Base-by-base conservation (phyloP, 2,329 filamentous ascomycete species). In the Nakataea oryzae region DNA sequence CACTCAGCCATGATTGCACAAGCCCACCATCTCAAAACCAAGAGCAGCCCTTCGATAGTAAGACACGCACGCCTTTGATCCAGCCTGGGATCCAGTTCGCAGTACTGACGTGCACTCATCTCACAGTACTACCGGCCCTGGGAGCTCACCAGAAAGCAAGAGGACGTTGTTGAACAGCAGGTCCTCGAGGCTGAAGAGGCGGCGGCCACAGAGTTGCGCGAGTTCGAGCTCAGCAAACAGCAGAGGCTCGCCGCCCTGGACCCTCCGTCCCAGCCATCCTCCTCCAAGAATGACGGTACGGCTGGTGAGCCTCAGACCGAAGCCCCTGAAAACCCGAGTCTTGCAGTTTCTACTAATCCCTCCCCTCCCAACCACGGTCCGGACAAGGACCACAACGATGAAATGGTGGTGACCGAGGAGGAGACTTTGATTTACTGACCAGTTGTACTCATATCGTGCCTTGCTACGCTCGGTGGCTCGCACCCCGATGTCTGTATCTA, bases 391-490 rank as follows among this genome's bases (percentile, higher is more conserved):
- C 71, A 82, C 67, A 81, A 89, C 64, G 89, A 93, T 69, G 86
- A 91, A 65, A 81, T 96, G 66, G 86, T 95, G 61, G 89, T 91
- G 73, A 90, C 88, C 62, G 90, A 91, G 64, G 92, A 97, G 76
- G 92, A 96, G 70, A 92, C 88, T 68, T 91, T 96, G 61, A 93
- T 96, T 64, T 96, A 96, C 77, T 96, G 78, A 82, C 14, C 17
- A 17, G 32, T n/a, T 13, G 24, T 34, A 32, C 24, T 34, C n/a
- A 3, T 12, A 27, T 28, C 24, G 4, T n/a, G 30, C 24, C 11
- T 59, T 2, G 17, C 3, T 8, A 1, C 41, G 14, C 21, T 50
- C 7, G 8, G 21, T 50, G 24, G 41, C 13, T 50, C 17, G 17
- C 11, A n/a, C 41, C 11, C 41, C 24, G 24, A 41, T n/a, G 24